phyloP scores from a whole-genome alignment of 2,329 filamentous ascomycete genomes.

The Huntiella omanensis region DNA sequence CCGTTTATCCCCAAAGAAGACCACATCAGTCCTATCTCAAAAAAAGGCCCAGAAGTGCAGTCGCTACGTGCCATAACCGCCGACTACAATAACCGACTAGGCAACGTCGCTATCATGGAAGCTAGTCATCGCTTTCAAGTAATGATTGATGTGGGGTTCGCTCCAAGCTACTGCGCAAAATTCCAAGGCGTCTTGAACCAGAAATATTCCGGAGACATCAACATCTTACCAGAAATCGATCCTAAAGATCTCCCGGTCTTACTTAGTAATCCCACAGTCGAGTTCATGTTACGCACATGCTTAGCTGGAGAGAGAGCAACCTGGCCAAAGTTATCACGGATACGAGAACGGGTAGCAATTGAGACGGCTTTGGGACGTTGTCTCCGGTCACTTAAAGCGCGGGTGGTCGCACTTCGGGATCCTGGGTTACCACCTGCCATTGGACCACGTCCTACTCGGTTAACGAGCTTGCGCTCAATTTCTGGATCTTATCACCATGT shows the following conservation, averaged over 20 bases:
- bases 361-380: constrained; percentile 68
- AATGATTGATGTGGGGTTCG: constrained; percentile 59
- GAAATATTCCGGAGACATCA: constrained; percentile 88
- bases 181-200: constrained; percentile 67
- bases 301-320: constrained; percentile 68
- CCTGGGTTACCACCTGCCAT: neutral
- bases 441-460: neutral
- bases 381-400: constrained; percentile 47
- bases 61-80: neutral
- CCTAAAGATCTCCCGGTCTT: constrained; percentile 58
- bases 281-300: constrained; percentile 70
- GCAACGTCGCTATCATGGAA: constrained; percentile 59
- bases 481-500: neutral
- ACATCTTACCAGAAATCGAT: constrained; percentile 66
- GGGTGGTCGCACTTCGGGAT: constrained; percentile 28
- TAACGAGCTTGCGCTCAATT: neutral
- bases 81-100: constrained; percentile 48
- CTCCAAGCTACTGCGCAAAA: constrained; percentile 64
- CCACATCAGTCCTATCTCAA: constrained; percentile 23
- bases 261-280: constrained; percentile 63
- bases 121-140: constrained; percentile 64
- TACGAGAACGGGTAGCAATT: constrained; percentile 74
- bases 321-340: constrained; percentile 74
- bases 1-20: constrained; percentile 69
- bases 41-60: neutral